Base-by-base conservation (phyloP, 2,329 filamentous ascomycete species). In the Leptographium flavum region DNA sequence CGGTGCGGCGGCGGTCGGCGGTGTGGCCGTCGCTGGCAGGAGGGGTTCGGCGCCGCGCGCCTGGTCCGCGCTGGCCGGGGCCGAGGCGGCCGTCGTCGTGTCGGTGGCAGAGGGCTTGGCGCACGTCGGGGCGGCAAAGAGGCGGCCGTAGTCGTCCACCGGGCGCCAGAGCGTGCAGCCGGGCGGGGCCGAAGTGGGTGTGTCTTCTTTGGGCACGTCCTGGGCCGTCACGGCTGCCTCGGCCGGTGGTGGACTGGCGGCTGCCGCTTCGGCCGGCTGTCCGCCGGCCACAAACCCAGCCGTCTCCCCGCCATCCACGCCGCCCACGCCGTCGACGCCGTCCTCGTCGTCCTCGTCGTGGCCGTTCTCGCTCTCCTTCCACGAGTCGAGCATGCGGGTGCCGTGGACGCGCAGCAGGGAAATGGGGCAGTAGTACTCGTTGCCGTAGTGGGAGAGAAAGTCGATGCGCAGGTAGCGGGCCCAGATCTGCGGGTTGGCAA, bases 401-500 rank as follows among this genome's bases (percentile, higher is more conserved):
- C 92, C 92, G 62, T 98, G 92, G 5, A 98, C 83, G 45, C 92
- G 78, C 44, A 98, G 69, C 17, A 98, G 65, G 49, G 90, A 95
- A 15, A 98, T 68, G 0, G 92, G 92, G 57, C 92, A 98, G 60
- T 94, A 98, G 60, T 85, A 98, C 59, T 98, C 92, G 54, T 88
- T 94, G 9, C 92, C 92, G 60, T 90, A 98, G 59, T 98, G 90
- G 5, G 79, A 87, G 41, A 96, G 61, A 52, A 96, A 92, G 58
- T 98, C 92, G 47, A 98, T 79, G 22, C 87, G 79, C 36, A 98
- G 64, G 63, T 96, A 98, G 51, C 90, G 80, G 37, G 92, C 88
- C 83, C 87, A 98, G 40, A 96, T 96, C 50, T 92, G 78, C 1
- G 92, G 88, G 55, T 95, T 92, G 54, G 92, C 80, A n/a, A 98